Evolutionary conservation across 768 basidiomycete genomes (phyloP), one percentile per base, ranked within the genome.

Genomic region (Calvatia gigantea): DNA sequence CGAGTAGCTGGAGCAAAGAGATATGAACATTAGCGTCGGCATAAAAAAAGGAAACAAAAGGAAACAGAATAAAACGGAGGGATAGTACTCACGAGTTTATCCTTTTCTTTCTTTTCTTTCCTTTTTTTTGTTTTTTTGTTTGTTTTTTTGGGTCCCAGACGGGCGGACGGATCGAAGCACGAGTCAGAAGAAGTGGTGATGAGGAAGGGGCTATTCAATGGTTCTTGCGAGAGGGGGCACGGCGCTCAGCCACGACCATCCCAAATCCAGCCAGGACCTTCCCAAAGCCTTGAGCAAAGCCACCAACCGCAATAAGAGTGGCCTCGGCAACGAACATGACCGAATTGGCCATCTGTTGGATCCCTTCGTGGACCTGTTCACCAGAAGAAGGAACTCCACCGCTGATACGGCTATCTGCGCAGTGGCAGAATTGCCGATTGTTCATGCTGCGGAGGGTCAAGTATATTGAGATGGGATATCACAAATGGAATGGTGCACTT

Each of bases 391-490:
- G 29, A 37, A 12, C 11, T 11, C 11, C n/a, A 12, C n/a, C n/a
- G 35, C 12, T 37, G 35, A n/a, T n/a, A 37, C 12, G 35, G 35
- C n/a, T 12, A 12, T n/a, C 35, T n/a, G 12, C 17, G 17, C 4
- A 49, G 38, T 15, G 48, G 35, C 35, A 50, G 48, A 38, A 50
- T 23, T 50, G 47, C 12, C n/a, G n/a, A n/a, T n/a, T n/a, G n/a
- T 33, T 2, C 2, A 8, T 1, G 12, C 47, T 49, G 11, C 17
- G 19, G 28, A 50, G 17, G 27, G 35, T 33, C 7, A 32, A 25
- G 2, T 9, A 25, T 25, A 37, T 27, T 50, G 33, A 50, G n/a
- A 50, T 25, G 48, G 7, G 48, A 21, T 33, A 25, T 48, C 3
- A 35, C 33, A 12, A 31, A 38, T 25, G 33, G 15, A 31, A 1